Conservation (phyloP, 164 flowering plant genomes). For the Stephania yunnanensis region DNA sequence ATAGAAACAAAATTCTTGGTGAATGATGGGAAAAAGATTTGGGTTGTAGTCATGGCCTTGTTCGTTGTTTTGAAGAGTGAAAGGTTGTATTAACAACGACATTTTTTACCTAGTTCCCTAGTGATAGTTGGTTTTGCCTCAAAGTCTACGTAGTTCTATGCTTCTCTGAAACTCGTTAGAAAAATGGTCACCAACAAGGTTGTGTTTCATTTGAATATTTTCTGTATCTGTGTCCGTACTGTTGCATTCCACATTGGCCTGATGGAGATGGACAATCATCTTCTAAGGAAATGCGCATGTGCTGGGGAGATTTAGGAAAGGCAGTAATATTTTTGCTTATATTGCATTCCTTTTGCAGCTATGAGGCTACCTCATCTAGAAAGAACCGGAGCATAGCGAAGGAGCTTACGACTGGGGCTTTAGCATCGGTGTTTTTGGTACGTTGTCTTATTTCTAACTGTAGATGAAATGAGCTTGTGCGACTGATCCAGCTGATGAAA, state of each 20-base stretch:
- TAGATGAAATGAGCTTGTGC: not conserved
- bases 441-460: not conserved
- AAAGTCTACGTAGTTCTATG: not conserved
- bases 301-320: not conserved
- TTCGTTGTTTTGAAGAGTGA: not conserved
- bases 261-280: not conserved
- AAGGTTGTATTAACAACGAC: not conserved
- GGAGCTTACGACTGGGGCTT: constrained; percentile 70
- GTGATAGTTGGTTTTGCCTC: not conserved
- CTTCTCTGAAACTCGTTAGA: not conserved
- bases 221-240: not conserved
- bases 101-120: not conserved
- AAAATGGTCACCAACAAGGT: not conserved
- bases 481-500: not conserved
- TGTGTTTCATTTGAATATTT: not conserved
- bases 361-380: constrained; percentile 82
- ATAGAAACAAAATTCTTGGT: not conserved
- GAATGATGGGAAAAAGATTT: too few species aligned
- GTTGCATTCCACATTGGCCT: too few species aligned
- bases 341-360: constrained; percentile 39
- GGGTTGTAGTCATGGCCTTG: not conserved
- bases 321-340: too few species aligned
- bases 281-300: not conserved
- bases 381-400: constrained; percentile 58
- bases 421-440: constrained; percentile 93